Conservation (phyloP, 306 rosid genomes). For the Begonia fuchsioides region DNA sequence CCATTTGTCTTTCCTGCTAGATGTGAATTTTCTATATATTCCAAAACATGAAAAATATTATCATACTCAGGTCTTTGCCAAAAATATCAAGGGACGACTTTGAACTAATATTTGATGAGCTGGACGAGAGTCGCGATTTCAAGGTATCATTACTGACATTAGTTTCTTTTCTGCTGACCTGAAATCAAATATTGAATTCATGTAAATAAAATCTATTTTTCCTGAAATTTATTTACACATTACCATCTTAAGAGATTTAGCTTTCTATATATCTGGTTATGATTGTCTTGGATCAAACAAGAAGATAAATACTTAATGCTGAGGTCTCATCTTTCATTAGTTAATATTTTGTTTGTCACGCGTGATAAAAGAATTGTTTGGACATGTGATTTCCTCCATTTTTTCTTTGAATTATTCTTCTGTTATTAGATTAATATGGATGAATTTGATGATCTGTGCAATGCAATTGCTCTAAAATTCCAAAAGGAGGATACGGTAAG, state of each 20-base stretch:
- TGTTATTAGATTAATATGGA: constrained; percentile 53
- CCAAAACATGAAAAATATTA: no score
- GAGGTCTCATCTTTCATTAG: no score
- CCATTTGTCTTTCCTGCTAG: not conserved
- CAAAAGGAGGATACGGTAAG: constrained; percentile 75
- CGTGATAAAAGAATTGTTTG: not conserved
- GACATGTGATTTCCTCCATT: not conserved
- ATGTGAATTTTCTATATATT: not conserved
- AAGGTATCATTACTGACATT: constrained; percentile 30
- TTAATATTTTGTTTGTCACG: no score
- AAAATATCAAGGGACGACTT: constrained; percentile 69
- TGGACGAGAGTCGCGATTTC: constrained; percentile 74
- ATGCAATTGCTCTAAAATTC: constrained; percentile 77
- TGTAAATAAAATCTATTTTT: not conserved
- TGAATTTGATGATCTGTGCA: constrained; percentile 88
- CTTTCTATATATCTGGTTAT: no score
- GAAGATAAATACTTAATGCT: no score
- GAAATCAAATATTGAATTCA: not conserved
- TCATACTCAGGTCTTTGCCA: constrained; percentile 62
- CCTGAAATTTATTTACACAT: no score
- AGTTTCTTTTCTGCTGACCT: not conserved
- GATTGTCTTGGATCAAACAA: no score
- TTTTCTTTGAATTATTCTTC: constrained; percentile 2
- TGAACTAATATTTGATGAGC: constrained; percentile 79
- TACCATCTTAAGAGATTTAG: no score